phyloP scores from a whole-genome alignment of 2,329 filamentous ascomycete species.

The Aureobasidium lini region DNA sequence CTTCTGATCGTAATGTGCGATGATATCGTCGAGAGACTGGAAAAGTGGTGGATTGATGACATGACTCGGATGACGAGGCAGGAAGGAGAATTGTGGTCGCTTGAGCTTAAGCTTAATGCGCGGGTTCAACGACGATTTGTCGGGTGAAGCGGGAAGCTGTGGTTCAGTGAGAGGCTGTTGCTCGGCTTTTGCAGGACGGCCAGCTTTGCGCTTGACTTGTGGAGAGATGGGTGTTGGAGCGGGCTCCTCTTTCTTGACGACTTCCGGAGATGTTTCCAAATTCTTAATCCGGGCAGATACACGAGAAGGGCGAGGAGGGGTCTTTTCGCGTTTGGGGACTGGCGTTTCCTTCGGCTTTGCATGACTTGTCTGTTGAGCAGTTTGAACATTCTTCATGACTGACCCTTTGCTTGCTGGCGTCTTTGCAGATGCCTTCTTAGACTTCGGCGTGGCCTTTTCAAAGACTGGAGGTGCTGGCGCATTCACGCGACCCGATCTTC shows the following conservation, averaged over 20 bases:
- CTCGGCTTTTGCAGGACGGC: not conserved
- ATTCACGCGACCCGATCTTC: slow-evolving; percentile 55
- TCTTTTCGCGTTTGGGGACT: not conserved
- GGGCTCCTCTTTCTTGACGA: not conserved
- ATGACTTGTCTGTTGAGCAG: not conserved
- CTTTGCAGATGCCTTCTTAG: not conserved
- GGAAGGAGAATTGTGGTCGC: slow-evolving; percentile 5
- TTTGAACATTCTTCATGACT: not conserved
- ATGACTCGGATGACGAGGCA: slow-evolving; percentile 27
- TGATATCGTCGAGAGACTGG: slow-evolving; percentile 24
- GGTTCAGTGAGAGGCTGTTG: not conserved
- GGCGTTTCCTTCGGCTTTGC: not conserved
- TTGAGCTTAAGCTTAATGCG: slow-evolving; percentile 12
- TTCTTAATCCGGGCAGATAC: slow-evolving; percentile 6
- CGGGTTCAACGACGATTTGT: not conserved
- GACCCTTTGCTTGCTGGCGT: not conserved
- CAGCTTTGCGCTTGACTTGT: slow-evolving; percentile 8
- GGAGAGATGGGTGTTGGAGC: not conserved
- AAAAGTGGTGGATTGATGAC: slow-evolving; percentile 22
- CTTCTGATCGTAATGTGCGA: slow-evolving; percentile 27
- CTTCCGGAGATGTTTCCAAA: not conserved
- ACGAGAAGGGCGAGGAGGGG: slow-evolving; percentile 5
- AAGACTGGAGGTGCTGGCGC: slow-evolving; percentile 29
- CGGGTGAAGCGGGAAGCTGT: not conserved
- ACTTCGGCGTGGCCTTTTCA: not conserved